phyloP scores from a whole-genome alignment of 345 rosid genomes.

The Microcos paniculata region DNA sequence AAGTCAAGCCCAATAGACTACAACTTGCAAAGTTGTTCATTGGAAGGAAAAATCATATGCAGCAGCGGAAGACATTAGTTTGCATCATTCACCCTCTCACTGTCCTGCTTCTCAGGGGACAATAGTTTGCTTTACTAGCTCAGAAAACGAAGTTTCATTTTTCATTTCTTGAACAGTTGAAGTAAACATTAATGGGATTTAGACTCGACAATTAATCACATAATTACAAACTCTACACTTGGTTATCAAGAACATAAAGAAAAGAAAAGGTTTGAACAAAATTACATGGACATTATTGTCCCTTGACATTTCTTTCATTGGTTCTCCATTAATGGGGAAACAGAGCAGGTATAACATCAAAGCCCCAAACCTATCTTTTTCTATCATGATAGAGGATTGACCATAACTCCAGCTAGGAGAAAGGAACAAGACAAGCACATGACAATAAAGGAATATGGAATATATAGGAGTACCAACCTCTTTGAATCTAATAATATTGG shows the following conservation, averaged over 20 bases:
- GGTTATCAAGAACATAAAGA: not conserved
- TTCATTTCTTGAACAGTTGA: not conserved
- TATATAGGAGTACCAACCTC: conserved; percentile 36
- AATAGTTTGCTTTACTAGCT: conserved; percentile 2
- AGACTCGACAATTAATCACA: not conserved
- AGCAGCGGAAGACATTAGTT: not conserved
- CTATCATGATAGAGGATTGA: not conserved
- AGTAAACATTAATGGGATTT: not conserved
- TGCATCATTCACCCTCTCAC: not conserved
- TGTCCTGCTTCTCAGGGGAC: not conserved
- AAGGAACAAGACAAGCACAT: not conserved
- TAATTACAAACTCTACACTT: not conserved
- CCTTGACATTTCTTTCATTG: not conserved
- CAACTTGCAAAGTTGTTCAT: not conserved
- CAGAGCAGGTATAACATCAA: not conserved
- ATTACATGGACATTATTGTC: not conserved
- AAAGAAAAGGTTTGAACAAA: not conserved
- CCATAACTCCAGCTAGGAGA: not conserved
- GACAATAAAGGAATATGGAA: not conserved
- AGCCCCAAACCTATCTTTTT: not conserved
- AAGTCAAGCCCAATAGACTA: not conserved
- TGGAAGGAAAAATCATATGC: not conserved
- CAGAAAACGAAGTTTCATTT: not conserved
- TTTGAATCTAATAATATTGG: conserved; percentile 68
- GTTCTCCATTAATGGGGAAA: not conserved